Evolutionary conservation across 2,329 filamentous ascomycete genomes (phyloP).

Genomic region (Nannizziopsis barbatae): DNA sequence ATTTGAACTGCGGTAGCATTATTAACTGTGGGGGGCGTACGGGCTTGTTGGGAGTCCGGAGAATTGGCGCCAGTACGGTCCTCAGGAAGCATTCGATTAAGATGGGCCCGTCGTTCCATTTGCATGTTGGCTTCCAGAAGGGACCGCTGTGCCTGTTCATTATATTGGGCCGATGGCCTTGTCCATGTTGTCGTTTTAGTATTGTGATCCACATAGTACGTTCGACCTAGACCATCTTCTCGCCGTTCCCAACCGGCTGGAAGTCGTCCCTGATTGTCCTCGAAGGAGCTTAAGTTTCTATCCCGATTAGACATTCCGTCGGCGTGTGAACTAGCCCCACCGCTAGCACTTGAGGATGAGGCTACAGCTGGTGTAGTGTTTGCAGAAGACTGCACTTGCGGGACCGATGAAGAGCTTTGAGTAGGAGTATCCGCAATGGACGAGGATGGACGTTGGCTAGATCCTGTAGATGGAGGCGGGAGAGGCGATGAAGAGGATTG

Average conservation of each 20-base stretch:
- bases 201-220: slow-evolving; percentile 98
- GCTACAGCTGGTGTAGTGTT: slow-evolving; percentile 32
- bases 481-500: slow-evolving; percentile 7
- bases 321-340: slow-evolving; percentile 30
- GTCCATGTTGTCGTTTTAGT: slow-evolving; percentile 95
- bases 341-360: slow-evolving; percentile 20
- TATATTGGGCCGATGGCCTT: slow-evolving; percentile 68
- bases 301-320: slow-evolving; percentile 32
- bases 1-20: slow-evolving; percentile 57
- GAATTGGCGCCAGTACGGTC: slow-evolving; percentile 90
- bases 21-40: slow-evolving; percentile 37
- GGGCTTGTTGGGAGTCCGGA: slow-evolving; percentile 38
- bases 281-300: slow-evolving; percentile 74
- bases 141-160: slow-evolving; percentile 61
- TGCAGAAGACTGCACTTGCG: slow-evolving; percentile 28
- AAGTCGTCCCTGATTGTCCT: slow-evolving; percentile 86
- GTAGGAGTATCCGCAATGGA: slow-evolving; percentile 24
- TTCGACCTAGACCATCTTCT: slow-evolving; percentile 87
- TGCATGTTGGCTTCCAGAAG: slow-evolving; percentile 85
- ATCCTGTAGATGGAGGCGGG: slow-evolving; percentile 18
- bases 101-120: slow-evolving; percentile 82
- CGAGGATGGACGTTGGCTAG: slow-evolving; percentile 22
- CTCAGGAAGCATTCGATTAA: slow-evolving; percentile 90
- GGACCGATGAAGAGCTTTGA: slow-evolving; percentile 24
- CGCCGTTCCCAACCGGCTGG: slow-evolving; percentile 92